Conservation (phyloP, 768 basidiomycete species). For the Boletus subparvulus region DNA sequence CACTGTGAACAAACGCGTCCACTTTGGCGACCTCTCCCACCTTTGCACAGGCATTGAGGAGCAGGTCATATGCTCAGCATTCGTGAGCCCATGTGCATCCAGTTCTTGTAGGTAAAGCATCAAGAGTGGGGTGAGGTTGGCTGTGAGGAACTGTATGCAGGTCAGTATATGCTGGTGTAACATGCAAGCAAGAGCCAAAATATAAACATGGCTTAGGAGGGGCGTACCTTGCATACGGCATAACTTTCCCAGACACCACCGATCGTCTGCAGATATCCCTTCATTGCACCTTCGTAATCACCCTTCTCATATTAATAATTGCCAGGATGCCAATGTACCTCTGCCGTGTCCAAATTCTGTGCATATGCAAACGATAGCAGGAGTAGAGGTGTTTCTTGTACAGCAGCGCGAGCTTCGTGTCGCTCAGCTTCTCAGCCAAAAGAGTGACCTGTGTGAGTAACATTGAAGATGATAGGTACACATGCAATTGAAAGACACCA, state of each 20-base stretch:
- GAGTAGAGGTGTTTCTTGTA: slow-evolving; percentile 77
- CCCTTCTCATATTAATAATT: slow-evolving; percentile 89
- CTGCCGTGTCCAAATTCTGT: slow-evolving; percentile 78
- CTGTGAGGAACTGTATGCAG: slow-evolving; percentile 79
- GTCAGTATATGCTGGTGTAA: slow-evolving; percentile 3
- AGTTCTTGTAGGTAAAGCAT: slow-evolving; percentile 95
- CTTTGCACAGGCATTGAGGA: slow-evolving; percentile 97
- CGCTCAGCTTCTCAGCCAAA: slow-evolving; percentile 76
- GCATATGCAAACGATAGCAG: slow-evolving; percentile 75
- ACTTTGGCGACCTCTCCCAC: slow-evolving; percentile 87
- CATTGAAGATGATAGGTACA: neutral
- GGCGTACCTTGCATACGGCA: slow-evolving; percentile 87
- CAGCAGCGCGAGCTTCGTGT: slow-evolving; percentile 82
- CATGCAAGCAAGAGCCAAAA: neutral
- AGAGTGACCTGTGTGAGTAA: slow-evolving; percentile 49
- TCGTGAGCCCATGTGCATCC: slow-evolving; percentile 85
- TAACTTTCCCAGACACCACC: slow-evolving; percentile 90
- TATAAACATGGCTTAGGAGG: neutral
- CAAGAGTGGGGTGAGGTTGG: slow-evolving; percentile 93
- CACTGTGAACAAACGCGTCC: slow-evolving; percentile 90
- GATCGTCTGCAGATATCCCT: slow-evolving; percentile 90
- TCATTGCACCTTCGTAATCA: slow-evolving; percentile 92
- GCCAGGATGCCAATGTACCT: slow-evolving; percentile 88
- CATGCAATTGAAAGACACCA: slow-evolving; percentile 17
- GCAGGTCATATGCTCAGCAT: slow-evolving; percentile 95